phyloP scores from a whole-genome alignment of 805 yeast genomes.

The Jamesozyma jinghongensis region DNA sequence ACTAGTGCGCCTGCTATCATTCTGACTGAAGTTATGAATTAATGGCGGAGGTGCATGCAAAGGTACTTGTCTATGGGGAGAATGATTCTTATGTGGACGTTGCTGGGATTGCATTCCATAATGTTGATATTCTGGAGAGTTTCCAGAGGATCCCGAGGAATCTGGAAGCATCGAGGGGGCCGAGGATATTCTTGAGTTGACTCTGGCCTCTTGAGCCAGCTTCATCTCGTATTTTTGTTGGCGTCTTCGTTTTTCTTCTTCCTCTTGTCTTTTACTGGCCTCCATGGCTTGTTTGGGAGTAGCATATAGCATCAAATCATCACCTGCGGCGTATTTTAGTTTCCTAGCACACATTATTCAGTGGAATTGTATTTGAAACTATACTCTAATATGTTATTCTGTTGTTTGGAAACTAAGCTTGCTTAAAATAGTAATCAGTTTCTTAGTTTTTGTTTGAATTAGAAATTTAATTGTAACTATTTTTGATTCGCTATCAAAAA shows the following conservation, averaged over 20 bases:
- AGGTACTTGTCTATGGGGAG: background rate
- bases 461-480: too few species aligned
- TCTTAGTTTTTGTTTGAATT: too few species aligned
- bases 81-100: background rate
- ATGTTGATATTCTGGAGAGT: background rate
- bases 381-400: too few species aligned
- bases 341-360: constrained; percentile 28
- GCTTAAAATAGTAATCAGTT: too few species aligned
- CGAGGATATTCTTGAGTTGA: constrained; percentile 14
- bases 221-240: constrained; percentile 14
- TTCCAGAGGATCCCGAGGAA: background rate
- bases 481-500: too few species aligned
- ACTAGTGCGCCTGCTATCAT: background rate
- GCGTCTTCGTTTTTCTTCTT: constrained; percentile 20
- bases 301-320: constrained; percentile 27
- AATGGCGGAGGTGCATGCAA: background rate
- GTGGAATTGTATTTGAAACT: too few species aligned
- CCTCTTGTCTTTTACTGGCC: constrained; percentile 19
- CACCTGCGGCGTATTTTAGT: constrained; percentile 29
- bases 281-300: constrained; percentile 32
- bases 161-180: constrained; percentile 12
- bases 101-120: constrained; percentile 1
- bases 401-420: too few species aligned
- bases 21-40: background rate
- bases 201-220: constrained; percentile 7